Evolutionary conservation across 495 filamentous ascomycete genomes (phyloP).

Genomic region (Daldinia grandis): DNA sequence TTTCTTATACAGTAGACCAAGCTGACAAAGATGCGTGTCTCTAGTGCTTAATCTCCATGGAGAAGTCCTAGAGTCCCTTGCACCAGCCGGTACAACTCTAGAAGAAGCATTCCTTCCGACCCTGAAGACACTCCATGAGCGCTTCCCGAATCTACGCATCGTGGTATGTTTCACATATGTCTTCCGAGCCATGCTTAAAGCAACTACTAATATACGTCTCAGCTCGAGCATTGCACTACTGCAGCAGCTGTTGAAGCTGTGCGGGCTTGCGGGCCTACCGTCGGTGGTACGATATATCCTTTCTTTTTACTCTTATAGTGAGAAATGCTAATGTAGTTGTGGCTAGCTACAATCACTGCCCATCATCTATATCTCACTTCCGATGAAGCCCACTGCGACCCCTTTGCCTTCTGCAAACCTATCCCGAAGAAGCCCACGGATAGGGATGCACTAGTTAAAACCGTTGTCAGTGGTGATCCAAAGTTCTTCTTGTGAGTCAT

Average conservation of each 20-base stretch:
- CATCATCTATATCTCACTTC: constrained; percentile 83
- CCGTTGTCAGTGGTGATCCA: constrained; percentile 69
- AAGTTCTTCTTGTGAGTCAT: constrained; percentile 81
- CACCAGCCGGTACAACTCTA: constrained; percentile 73
- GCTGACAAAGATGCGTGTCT: not conserved
- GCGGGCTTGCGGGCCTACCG: constrained; percentile 74
- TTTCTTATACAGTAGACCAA: not conserved
- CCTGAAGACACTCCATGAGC: constrained; percentile 70
- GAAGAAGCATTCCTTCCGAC: constrained; percentile 85
- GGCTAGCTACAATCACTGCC: constrained; percentile 57
- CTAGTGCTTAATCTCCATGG: constrained; percentile 68
- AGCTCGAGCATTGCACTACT: constrained; percentile 81
- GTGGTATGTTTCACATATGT: constrained; percentile 50
- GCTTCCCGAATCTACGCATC: constrained; percentile 83
- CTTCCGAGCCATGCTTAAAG: constrained; percentile 30
- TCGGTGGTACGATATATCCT: constrained; percentile 69
- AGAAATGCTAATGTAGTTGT: constrained; percentile 3
- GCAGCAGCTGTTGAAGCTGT: constrained; percentile 83
- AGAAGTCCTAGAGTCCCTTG: constrained; percentile 57
- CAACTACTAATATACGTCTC: constrained; percentile 43
- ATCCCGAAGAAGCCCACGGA: constrained; percentile 78
- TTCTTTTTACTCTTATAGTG: not conserved
- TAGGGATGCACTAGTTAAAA: constrained; percentile 75
- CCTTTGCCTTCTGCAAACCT: constrained; percentile 89
- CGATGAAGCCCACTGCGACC: constrained; percentile 77